Evolutionary conservation across 306 rosid species (phyloP).

Genomic region (Castanea crenata): DNA sequence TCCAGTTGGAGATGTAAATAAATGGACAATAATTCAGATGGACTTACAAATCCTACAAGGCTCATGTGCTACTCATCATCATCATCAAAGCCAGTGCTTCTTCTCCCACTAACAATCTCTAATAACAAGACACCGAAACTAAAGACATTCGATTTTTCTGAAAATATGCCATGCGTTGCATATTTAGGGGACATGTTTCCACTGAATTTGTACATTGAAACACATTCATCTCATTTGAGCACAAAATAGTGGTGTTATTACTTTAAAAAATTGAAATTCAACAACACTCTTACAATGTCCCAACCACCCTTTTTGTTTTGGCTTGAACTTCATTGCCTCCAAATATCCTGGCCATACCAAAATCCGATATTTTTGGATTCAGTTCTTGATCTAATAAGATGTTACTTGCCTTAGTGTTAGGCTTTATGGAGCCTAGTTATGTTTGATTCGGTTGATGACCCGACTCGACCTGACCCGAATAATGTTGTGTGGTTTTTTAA

Average conservation of each 20-base stretch:
- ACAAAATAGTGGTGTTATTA: too few species aligned
- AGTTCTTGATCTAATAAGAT: slow-evolving; percentile 21
- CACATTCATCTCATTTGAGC: too few species aligned
- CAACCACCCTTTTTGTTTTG: background rate
- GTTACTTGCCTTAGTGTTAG: slow-evolving; percentile 1
- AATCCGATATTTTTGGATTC: slow-evolving; percentile 30
- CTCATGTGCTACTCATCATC: background rate
- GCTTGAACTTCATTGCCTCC: slow-evolving; percentile 1
- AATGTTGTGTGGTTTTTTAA: too few species aligned
- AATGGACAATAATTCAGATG: background rate
- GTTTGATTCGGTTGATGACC: too few species aligned
- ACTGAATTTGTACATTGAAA: background rate
- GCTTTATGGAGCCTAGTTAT: too few species aligned
- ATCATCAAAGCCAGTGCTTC: background rate
- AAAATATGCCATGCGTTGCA: slow-evolving; percentile 8
- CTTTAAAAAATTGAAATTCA: too few species aligned
- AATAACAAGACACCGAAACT: slow-evolving; percentile 12
- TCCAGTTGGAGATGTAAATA: too few species aligned
- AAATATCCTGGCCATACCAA: slow-evolving; percentile 14
- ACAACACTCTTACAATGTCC: slow-evolving; percentile 14
- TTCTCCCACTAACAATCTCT: slow-evolving; percentile 6
- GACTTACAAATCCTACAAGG: slow-evolving; percentile 12
- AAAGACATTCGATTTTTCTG: slow-evolving; percentile 23
- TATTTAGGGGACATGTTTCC: slow-evolving; percentile 29
- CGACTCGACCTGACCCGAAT: too few species aligned